Evolutionary conservation across 495 filamentous ascomycete species (phyloP), one percentile per base, ranked within the genome.

Genomic region (Aspergillus ellipticus): DNA sequence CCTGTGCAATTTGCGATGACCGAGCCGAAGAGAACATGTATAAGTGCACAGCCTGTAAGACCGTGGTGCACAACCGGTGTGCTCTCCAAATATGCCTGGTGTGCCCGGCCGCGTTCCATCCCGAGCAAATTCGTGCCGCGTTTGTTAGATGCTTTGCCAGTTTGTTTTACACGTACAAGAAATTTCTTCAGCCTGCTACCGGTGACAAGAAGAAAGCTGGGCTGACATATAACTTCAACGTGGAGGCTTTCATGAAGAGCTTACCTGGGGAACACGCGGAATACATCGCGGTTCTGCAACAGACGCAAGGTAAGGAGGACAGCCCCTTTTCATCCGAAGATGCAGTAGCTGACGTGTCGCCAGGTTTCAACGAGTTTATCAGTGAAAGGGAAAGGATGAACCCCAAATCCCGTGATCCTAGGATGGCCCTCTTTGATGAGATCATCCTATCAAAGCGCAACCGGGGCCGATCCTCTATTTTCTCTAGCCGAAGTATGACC

Each of bases 341-440:
- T 17, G 15, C 42, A 6, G 11, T 41, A 39, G n/a, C 49, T 57
- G 55, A 49, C 51, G 42, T 31, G 10, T 19, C 10, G 51, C 9
- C 41, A 93, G 92, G 80, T 15, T 97, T 98, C 71, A 96, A 96
- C 66, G 91, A 97, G 70, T 98, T 97, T 66, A 93, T 97, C 63
- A 90, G 95, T 66, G 90, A 96, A 48, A 85, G 94, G 29, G 94
- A 98, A 68, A 55, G 71, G 33, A 62, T 67, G 1, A 75, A 66
- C 15, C 72, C 76, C 26, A 76, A 74, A 50, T 55, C 63, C 19
- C 82, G 79, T 43, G 82, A 86, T 55, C 87, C 91, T 3, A 61
- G 79, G 8, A 89, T 97, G 66, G 84, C 90, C 51, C 79, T 98
- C 20, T 98, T 98, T 68, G 94, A 98, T 71, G 89, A 96, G 68